Evolutionary conservation across 331 rosid species (phyloP).

Genomic region (Erythrophleum ivorense): DNA sequence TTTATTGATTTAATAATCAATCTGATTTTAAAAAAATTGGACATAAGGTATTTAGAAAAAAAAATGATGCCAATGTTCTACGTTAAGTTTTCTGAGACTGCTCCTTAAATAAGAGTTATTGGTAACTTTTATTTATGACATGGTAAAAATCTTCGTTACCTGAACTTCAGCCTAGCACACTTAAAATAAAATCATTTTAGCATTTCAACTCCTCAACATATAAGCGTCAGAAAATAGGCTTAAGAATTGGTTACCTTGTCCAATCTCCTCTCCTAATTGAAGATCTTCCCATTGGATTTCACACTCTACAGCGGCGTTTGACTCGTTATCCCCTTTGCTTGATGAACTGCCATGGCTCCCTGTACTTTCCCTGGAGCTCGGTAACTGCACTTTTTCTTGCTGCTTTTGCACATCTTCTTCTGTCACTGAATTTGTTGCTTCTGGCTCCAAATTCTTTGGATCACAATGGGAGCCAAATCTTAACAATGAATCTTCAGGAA

Average conservation of each 20-base stretch:
- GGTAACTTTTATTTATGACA: background rate
- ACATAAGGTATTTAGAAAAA: too few species aligned
- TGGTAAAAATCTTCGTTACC: background rate
- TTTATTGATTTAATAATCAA: too few species aligned
- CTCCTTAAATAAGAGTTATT: background rate
- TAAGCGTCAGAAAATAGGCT: slow-evolving; percentile 25
- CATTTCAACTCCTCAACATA: slow-evolving; percentile 30
- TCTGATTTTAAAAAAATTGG: too few species aligned
- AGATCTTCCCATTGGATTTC: slow-evolving; percentile 76
- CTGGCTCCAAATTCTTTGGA: slow-evolving; percentile 46
- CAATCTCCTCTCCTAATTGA: slow-evolving; percentile 68
- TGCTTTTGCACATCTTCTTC: slow-evolving; percentile 56
- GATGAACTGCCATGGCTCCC: slow-evolving; percentile 52
- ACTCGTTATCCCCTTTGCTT: slow-evolving; percentile 61
- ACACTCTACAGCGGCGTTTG: slow-evolving; percentile 48
- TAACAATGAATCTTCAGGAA: slow-evolving; percentile 36
- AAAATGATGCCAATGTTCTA: background rate
- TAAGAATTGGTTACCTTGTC: slow-evolving; percentile 61
- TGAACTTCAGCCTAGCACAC: slow-evolving; percentile 20
- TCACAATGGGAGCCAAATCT: slow-evolving; percentile 34
- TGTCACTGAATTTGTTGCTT: slow-evolving; percentile 42
- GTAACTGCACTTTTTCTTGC: slow-evolving; percentile 44
- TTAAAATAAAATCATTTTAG: slow-evolving; percentile 22
- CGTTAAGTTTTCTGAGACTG: slow-evolving; percentile 18
- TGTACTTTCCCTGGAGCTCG: slow-evolving; percentile 42